Percentiles rank a stretch among this genome's conserved stretches.
These are phyloP conservation scores for Penicillium verrucosum DNA, from an alignment of 2,329 filamentous ascomycete species.

Conservation along the genomic window DNA sequence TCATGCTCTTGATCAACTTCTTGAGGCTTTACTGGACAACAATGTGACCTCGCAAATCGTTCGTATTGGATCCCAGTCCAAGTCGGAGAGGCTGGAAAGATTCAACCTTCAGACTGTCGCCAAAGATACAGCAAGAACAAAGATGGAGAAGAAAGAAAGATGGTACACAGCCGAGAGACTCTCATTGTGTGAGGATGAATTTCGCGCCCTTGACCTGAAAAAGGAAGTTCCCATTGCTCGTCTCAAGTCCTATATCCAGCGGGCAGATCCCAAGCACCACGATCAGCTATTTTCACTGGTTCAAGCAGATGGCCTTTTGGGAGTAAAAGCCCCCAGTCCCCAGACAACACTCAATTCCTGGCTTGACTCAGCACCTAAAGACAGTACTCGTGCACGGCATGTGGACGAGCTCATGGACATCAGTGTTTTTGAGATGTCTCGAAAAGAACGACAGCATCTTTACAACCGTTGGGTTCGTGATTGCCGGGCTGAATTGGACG, in stretches of 20 bases:
- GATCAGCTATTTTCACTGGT: constrained; percentile 1
- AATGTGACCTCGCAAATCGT: constrained; percentile 48
- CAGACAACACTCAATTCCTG: neutral
- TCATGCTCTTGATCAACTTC: constrained; percentile 56
- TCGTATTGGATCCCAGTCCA: constrained; percentile 59
- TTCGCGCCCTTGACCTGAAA: constrained; percentile 10
- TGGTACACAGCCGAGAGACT: constrained; percentile 10
- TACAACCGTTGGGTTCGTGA: neutral
- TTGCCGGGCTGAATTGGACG: neutral
- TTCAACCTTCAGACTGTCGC: constrained; percentile 49
- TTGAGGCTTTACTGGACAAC: constrained; percentile 56
- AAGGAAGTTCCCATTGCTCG: neutral
- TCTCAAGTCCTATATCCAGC: constrained; percentile 10
- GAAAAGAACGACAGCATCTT: neutral
- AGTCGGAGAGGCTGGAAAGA: constrained; percentile 51
- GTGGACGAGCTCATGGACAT: neutral
- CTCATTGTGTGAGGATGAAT: constrained; percentile 13
- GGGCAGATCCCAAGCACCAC: neutral
- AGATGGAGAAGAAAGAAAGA: constrained; percentile 27
- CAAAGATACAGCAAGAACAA: constrained; percentile 36
- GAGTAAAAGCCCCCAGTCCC: neutral
- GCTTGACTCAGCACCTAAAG: neutral
- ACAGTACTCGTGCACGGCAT: neutral
- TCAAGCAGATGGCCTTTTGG: neutral
- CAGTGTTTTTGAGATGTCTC: neutral